Base-by-base conservation (phyloP, 768 basidiomycete species). In the Strobilomyces echinocephalus region DNA sequence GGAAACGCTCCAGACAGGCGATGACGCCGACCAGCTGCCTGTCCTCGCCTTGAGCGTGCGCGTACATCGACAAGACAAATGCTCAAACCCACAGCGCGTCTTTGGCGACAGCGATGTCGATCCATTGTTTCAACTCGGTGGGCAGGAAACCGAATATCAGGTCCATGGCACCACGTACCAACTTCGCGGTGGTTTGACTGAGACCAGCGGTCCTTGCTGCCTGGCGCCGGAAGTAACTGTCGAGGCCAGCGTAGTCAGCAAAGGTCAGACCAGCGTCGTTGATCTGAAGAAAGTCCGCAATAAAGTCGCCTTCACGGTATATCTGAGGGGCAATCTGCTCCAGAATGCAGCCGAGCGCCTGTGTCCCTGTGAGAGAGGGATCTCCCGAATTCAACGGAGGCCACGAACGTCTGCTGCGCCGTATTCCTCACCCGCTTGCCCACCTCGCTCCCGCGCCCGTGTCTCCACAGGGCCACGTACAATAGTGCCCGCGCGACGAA, bases 71-170 rank as follows among this genome's bases (percentile, higher is more conserved):
- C 33, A 60, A 49, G 18, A 34, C 11, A 21, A 46, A 33, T 9
- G 53, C 56, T 48, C 66, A 33, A 8, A 54, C 56, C 47, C 66
- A 94, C 95, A 95, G 74, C 54, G 71, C 76, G 66, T 97, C 95
- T 59, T 80, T 85, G 33, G 79, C 77, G 39, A 95, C 62, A 1
- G 88, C 87, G 16, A 69, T 76, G 59, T 98, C 95, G 14, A 94
- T 74, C 92, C 92, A 97, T 21, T 75, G 72, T 69, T 88, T 91
- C 55, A 97, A 53, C 65, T 95, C 94, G 1, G 77, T 75, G 3
- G 87, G 85, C 16, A 98, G 73, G 74, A 95, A 98, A 8, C 94
- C 93, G 68, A 97, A 98, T 49, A 97, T 93, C 49, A 95, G 72
- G 59, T 98, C 95, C 88, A 97, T 83, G 28, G 93, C 91, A 3